phyloP scores from a whole-genome alignment of 2,329 filamentous ascomycete species.

The Pyrenophora seminiperda region DNA sequence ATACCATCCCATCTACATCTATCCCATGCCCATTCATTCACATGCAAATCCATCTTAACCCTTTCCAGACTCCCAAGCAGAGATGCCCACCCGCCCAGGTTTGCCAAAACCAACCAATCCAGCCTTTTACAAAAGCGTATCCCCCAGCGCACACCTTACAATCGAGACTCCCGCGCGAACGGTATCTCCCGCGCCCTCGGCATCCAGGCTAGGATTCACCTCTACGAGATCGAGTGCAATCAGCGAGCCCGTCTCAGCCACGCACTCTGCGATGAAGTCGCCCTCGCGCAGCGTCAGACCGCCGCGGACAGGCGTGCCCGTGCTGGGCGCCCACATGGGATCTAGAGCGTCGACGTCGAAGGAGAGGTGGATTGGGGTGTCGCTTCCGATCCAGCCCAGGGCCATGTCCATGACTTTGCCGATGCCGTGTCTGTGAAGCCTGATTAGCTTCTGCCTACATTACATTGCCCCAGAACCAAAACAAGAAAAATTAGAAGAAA shows the following conservation, averaged over 20 bases:
- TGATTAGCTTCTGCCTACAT: constrained; percentile 1
- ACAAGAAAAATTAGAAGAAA: too few species aligned
- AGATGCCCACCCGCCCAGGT: too few species aligned
- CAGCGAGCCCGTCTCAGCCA: constrained; percentile 61
- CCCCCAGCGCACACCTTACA: constrained; percentile 87
- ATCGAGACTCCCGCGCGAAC: constrained; percentile 89
- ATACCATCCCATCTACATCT: neutral
- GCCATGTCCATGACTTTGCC: constrained; percentile 98
- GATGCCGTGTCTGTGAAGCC: constrained; percentile 74
- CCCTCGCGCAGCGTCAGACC: constrained; percentile 93
- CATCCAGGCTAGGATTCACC: constrained; percentile 57
- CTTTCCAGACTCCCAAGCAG: too few species aligned
- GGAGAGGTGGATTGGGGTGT: constrained; percentile 95
- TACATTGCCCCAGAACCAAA: too few species aligned
- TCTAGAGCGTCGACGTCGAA: constrained; percentile 98
- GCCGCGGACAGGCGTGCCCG: constrained; percentile 90
- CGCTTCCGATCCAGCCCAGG: constrained; percentile 89
- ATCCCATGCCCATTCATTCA: too few species aligned
- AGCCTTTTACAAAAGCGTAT: constrained; percentile 84
- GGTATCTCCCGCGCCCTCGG: constrained; percentile 76
- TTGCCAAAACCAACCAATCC: neutral
- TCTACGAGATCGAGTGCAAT: constrained; percentile 64
- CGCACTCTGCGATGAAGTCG: constrained; percentile 86
- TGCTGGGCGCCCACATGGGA: constrained; percentile 94
- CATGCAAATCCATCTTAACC: neutral